Base-by-base conservation (phyloP, 257 asterid species). In the Cinchona pubescens region DNA sequence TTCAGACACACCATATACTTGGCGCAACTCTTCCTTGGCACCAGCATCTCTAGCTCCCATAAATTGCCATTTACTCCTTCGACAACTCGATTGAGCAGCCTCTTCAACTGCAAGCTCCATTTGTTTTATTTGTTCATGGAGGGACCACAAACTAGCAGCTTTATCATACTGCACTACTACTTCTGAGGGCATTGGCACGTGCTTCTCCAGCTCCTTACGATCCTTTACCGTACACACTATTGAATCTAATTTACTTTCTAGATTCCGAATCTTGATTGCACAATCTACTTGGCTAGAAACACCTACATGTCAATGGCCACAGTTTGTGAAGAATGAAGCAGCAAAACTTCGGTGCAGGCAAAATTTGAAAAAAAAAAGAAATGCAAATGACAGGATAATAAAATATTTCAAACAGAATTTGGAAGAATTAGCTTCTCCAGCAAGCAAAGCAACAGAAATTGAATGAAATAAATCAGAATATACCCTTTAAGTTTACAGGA, bases 11-110 rank as follows among this genome's bases (percentile, higher is more conserved):
- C 99, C 99, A 84, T 95, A 95, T 48, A 92, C 96, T 80, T 92
- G 99, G 66, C 96, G 96, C 76, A 92, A 76, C 87, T 88, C 98
- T 69, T 88, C 98, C 90, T 89, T 95, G 65, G 92, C 89, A 67
- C 99, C 99, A 85, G 99, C 98, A 89, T 95, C 99, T 80, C 99
- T 86, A 62, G 99, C 99, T 72, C 99, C 99, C 99, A 95, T 92
- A 80, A 92, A 95, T 68, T 95, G 99, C 99, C 99, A 95, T 85
- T 95, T 95, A 80, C 98, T 95, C 89, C 88, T 91, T 83, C 96
- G 85, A 80, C 92, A 87, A 86, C 99, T 95, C 80, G 93, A 85
- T 74, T 91, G 94, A 69, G 99, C 97, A 70, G 98, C 93, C 81
- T 87, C 96, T 87, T 92, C 99, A 78, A 92, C 97, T 34, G 92